Percentiles rank a stretch among this genome's conserved stretches.
Evolutionary conservation across 345 rosid species (phyloP).

Genomic region (Limnanthes douglasii): DNA sequence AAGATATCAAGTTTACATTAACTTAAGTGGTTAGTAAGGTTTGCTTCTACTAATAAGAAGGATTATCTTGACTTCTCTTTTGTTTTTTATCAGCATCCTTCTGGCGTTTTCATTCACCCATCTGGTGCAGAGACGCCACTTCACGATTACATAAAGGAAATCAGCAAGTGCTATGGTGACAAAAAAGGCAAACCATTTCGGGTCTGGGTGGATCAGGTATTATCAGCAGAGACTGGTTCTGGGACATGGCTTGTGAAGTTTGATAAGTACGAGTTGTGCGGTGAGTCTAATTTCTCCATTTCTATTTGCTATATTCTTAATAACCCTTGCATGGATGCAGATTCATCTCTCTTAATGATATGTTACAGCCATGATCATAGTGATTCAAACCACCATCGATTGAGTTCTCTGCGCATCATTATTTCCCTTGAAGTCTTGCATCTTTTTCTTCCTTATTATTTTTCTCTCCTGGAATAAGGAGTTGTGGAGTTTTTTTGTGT

Average conservation of each 20-base stretch:
- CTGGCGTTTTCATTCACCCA: slow-evolving; percentile 49
- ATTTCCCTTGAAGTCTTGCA: no score
- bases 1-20: no score
- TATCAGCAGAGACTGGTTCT: slow-evolving; percentile 34
- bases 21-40: no score
- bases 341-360: background rate
- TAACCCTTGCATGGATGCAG: background rate
- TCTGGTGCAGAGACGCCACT: slow-evolving; percentile 58
- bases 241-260: slow-evolving; percentile 66
- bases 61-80: no score
- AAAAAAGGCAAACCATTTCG: slow-evolving; percentile 54
- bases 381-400: no score
- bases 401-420: no score
- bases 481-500: background rate
- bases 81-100: slow-evolving; percentile 29
- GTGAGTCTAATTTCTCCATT: slow-evolving; percentile 19
- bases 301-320: background rate
- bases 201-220: slow-evolving; percentile 73
- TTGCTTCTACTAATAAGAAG: no score
- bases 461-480: background rate
- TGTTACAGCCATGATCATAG: slow-evolving; percentile 1
- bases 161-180: slow-evolving; percentile 54
- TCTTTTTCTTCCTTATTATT: background rate
- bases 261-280: slow-evolving; percentile 61
- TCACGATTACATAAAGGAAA: slow-evolving; percentile 27